Base-by-base conservation (phyloP, 768 basidiomycete species). In the Suillus ampliporus region DNA sequence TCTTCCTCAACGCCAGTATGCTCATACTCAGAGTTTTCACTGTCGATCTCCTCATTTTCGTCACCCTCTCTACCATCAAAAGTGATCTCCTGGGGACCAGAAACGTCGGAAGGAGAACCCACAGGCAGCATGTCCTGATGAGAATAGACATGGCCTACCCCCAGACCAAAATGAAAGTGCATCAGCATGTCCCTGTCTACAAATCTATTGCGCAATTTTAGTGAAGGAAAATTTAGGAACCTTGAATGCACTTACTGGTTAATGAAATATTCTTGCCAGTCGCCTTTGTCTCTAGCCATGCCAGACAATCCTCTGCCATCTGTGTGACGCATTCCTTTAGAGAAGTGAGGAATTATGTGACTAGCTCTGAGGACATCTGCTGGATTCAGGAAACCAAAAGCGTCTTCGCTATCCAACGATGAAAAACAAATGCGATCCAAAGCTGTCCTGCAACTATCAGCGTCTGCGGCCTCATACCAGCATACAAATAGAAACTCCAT, bases 111-210 rank as follows among this genome's bases (percentile, higher is more conserved):
- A 44, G 21, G 44, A 44, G 44, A 21, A 21, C 9, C n/a, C 4
- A 21, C 43, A 44, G 43, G 19, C 43, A 44, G 44, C 44, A 13
- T 21, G 10, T 46, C 44, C 21, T 38, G 11, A 50, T 53, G 52
- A 1, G 52, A 53, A 47, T 66, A 66, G 14, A 52, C 41, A 21
- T 66, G 65, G 8, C 65, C 65, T 1, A 64, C 46, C 13, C 53
- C 68, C 23, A 65, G 34, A 17, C 68, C 65, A 65, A 64, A 70
- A 56, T 71, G 68, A 53, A 63, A 71, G 13, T 59, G 51, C 66
- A 71, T 69, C 3, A 66, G 21, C 58, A 69, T 63, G 50, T 71
- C 68, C 17, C 68, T 37, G 44, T 71, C 68, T 26, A 65, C 67
- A 58, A 69, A 68, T 35, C 70, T 71, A 41, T 43, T 23, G 43